These are phyloP conservation scores for Neurospora africana DNA, from an alignment of 495 filamentous ascomycete species.

Conservation along the genomic window DNA sequence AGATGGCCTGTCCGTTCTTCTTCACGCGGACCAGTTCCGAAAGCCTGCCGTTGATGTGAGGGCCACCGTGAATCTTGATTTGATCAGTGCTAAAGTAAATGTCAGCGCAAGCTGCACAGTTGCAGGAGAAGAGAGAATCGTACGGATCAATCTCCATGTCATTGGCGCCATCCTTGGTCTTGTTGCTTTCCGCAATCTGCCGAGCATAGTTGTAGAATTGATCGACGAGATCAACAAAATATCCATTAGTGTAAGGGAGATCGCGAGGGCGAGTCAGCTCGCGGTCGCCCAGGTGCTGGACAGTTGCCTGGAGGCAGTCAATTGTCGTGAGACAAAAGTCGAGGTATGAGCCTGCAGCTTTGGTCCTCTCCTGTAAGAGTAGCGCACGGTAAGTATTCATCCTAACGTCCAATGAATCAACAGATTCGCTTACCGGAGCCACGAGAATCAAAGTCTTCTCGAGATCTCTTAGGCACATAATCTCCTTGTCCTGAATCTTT, in stretches of 20 bases:
- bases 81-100: constrained; percentile 44
- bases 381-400: constrained; percentile 56
- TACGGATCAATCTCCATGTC: constrained; percentile 47
- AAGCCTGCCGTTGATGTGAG: constrained; percentile 65
- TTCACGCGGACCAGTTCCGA: constrained; percentile 65
- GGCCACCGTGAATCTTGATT: constrained; percentile 63
- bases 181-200: constrained; percentile 41
- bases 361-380: constrained; percentile 63
- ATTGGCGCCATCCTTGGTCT: constrained; percentile 33
- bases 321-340: constrained; percentile 81
- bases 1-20: constrained; percentile 67
- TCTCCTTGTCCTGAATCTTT: constrained; percentile 68
- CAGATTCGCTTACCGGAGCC: constrained; percentile 69
- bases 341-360: constrained; percentile 57
- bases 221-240: constrained; percentile 87
- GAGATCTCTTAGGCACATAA: constrained; percentile 75
- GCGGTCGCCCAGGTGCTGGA: constrained; percentile 64
- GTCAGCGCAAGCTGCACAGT: constrained; percentile 27
- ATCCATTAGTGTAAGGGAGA: constrained; percentile 78
- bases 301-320: constrained; percentile 72
- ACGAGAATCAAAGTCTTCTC: constrained; percentile 83
- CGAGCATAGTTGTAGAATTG: constrained; percentile 69
- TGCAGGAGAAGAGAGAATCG: constrained; percentile 6
- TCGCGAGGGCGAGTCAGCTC: constrained; percentile 75
- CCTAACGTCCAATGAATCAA: constrained; percentile 39